Conservation (phyloP, 495 filamentous ascomycete genomes). For the Tetracladium setigerum region DNA sequence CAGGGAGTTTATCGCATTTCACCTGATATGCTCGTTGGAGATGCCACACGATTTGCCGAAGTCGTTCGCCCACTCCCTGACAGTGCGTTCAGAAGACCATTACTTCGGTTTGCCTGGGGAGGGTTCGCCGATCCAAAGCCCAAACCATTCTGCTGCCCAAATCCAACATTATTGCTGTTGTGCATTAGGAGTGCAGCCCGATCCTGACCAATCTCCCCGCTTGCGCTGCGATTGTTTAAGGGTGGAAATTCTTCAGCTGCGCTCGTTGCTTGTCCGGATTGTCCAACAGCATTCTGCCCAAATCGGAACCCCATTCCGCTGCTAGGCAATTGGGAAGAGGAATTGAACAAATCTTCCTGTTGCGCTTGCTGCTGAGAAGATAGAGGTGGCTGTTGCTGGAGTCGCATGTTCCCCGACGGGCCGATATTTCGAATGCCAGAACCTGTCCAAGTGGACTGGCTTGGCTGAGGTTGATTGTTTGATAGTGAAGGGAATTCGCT, state of each 20-base stretch:
- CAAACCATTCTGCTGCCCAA: slow-evolving; percentile 47
- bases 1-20: neutral
- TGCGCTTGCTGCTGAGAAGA: slow-evolving; percentile 42
- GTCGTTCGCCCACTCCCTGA: slow-evolving; percentile 31
- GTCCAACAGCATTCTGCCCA: slow-evolving; percentile 44
- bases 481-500: slow-evolving; percentile 85
- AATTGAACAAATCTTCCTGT: slow-evolving; percentile 51
- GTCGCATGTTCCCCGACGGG: slow-evolving; percentile 59
- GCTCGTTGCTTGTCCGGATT: slow-evolving; percentile 56
- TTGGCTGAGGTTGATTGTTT: slow-evolving; percentile 55
- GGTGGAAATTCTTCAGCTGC: slow-evolving; percentile 78
- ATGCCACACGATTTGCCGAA: slow-evolving; percentile 16
- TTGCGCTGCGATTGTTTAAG: slow-evolving; percentile 62
- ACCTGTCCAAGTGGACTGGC: slow-evolving; percentile 54
- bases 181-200: slow-evolving; percentile 56
- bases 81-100: slow-evolving; percentile 51
- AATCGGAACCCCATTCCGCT: slow-evolving; percentile 55
- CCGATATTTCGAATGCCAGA: slow-evolving; percentile 33
- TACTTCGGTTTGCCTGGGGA: slow-evolving; percentile 26
- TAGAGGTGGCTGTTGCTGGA: slow-evolving; percentile 44
- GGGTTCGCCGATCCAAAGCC: slow-evolving; percentile 29
- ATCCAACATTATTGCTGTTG: slow-evolving; percentile 38
- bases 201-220: slow-evolving; percentile 65
- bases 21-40: slow-evolving; percentile 19
- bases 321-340: slow-evolving; percentile 44